Evolutionary conservation across 768 basidiomycete species (phyloP).

Genomic region (Candolleomyces efflorescens): DNA sequence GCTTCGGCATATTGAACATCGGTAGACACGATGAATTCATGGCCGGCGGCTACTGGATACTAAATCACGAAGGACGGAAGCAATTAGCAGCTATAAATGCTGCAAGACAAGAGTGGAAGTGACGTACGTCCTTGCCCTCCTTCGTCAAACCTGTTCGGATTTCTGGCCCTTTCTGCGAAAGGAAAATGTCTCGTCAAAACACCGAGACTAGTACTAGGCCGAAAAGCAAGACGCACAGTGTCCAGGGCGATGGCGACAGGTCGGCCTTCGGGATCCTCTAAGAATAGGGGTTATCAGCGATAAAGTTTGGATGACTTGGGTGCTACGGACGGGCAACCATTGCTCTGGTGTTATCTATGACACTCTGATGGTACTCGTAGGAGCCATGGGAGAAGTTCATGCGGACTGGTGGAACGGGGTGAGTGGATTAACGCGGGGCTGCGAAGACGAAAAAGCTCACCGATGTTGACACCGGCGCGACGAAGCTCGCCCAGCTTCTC

Average conservation of each 20-base stretch:
- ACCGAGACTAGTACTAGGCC: not conserved
- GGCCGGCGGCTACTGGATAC: conserved; percentile 84
- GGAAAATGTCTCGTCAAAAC: conserved; percentile 7
- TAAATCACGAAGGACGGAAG: conserved; percentile 26
- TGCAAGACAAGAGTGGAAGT: conserved; percentile 4
- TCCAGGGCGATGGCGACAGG: conserved; percentile 97
- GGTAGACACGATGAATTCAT: conserved; percentile 89
- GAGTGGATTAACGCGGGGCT: conserved; percentile 5
- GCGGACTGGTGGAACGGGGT: conserved; percentile 65
- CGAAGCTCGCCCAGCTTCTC: conserved; percentile 84
- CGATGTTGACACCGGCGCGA: conserved; percentile 95
- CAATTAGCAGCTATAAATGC: conserved; percentile 1
- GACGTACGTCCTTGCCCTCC: conserved; percentile 78
- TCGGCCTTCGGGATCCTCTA: conserved; percentile 72
- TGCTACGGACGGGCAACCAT: conserved; percentile 66
- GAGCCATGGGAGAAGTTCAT: conserved; percentile 99
- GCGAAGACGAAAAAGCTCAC: conserved; percentile 36
- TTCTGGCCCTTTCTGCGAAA: conserved; percentile 91
- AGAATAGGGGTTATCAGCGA: conserved; percentile 1
- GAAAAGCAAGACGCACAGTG: conserved; percentile 56
- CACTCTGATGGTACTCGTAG: conserved; percentile 98
- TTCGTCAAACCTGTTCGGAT: conserved; percentile 95
- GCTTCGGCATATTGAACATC: conserved; percentile 75
- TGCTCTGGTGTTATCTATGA: conserved; percentile 94
- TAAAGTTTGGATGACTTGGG: conserved; percentile 5